phyloP scores from a whole-genome alignment of 305 asterid species.

The Coffea humblotiana region DNA sequence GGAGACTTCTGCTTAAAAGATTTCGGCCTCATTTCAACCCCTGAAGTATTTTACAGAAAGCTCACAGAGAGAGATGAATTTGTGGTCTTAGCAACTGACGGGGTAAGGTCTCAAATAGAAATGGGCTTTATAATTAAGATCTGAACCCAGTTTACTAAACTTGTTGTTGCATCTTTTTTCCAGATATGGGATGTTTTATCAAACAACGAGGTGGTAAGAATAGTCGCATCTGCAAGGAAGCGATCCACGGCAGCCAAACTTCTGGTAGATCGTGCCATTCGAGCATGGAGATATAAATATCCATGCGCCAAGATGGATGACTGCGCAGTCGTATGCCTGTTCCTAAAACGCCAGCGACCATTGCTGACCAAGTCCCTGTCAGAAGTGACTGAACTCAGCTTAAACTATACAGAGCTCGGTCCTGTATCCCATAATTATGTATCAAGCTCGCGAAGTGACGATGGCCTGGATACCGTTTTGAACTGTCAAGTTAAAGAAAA shows the following conservation, averaged over 20 bases:
- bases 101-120: slow-evolving; percentile 26
- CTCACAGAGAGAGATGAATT: slow-evolving; percentile 36
- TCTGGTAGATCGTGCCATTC: slow-evolving; percentile 33
- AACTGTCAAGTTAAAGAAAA: slow-evolving; percentile 24
- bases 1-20: slow-evolving; percentile 51
- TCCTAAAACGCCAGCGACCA: slow-evolving; percentile 34
- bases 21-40: slow-evolving; percentile 37
- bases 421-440: slow-evolving; percentile 1
- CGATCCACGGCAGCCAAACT: slow-evolving; percentile 39
- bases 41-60: slow-evolving; percentile 30
- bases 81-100: slow-evolving; percentile 44
- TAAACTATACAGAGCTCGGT: slow-evolving; percentile 24
- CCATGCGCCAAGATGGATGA: slow-evolving; percentile 40
- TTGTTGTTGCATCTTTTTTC: background rate
- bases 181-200: slow-evolving; percentile 46
- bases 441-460: slow-evolving; percentile 24
- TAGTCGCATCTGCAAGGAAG: slow-evolving; percentile 38
- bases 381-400: slow-evolving; percentile 32
- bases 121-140: too few relatives aligned
- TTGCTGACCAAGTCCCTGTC: slow-evolving; percentile 31
- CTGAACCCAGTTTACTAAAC: background rate
- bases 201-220: slow-evolving; percentile 34
- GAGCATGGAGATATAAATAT: slow-evolving; percentile 41
- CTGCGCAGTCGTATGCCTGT: slow-evolving; percentile 34
- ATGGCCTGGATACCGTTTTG: slow-evolving; percentile 40